Base-by-base conservation (phyloP, 176 grass and related monocot genomes). In the Thalia dealbata region DNA sequence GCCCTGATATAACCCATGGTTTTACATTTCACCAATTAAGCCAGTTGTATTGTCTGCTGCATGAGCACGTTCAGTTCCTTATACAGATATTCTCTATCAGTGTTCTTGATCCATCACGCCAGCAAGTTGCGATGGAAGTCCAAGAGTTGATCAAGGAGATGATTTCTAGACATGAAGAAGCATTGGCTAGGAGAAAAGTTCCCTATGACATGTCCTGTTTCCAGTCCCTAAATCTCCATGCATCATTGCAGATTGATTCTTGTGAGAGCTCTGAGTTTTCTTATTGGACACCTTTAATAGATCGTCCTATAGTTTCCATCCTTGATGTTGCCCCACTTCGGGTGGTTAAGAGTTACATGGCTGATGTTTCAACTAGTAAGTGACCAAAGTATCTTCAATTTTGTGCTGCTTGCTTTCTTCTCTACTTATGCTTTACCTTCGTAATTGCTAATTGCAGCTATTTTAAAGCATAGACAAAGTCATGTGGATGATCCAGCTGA, bases 11-110 rank as follows among this genome's bases (percentile, higher is more conserved):
- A 62, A n/a, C 52, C 41, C 76, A 73, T 58, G 95, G 83, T 75
- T 97, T 97, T 83, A 91, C 85, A 67, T 58, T 80, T 64, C 78
- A 82, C 74, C 95, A 97, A 78, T 78, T 97, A 75, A 90, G 87
- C 30, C 84, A 83, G 61, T 71, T 97, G 64, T 82, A 92, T 82
- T 79, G 86, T n/a, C 74, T 92, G 75, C 74, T 97, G 73, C 84
- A 92, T 75, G 95, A 91, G 64, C 95, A 97, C 79, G 85, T 86
- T 83, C 95, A 92, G 61, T 81, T 97, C 78, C 81, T 97, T 73
- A 81, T 92, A 58, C 95, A 97, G 72, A 84, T 88, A 12, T 97
- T 91, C 67, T 97, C 95, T 81, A 44, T 97, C 30, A 92, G 85
- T 30, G 79, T 97, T 81, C 87, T 97, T 7, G 85, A 97, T 72